Conservation (phyloP, 2,329 filamentous ascomycete species). For the Arthroderma sp. region DNA sequence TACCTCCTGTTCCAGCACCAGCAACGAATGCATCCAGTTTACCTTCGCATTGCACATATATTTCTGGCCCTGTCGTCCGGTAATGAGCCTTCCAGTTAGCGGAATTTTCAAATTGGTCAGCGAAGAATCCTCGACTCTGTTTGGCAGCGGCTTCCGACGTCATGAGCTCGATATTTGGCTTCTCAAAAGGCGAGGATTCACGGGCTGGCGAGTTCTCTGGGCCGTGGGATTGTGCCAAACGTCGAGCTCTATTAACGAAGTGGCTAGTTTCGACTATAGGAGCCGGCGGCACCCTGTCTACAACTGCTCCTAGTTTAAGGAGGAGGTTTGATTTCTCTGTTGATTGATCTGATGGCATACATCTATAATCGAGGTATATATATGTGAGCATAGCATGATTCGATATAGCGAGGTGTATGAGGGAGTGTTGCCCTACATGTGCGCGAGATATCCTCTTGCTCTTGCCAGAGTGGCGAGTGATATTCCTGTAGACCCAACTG, state of each 20-base stretch:
- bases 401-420: background rate
- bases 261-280: conserved; percentile 89
- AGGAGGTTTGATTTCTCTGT: conserved; percentile 82
- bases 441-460: conserved; percentile 76
- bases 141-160: conserved; percentile 25
- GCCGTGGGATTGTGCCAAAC: conserved; percentile 64
- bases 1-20: conserved; percentile 88
- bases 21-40: conserved; percentile 76
- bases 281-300: conserved; percentile 79
- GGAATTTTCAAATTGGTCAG: conserved; percentile 86
- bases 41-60: conserved; percentile 64
- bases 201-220: conserved; percentile 16
- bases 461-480: conserved; percentile 81
- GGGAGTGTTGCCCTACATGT: conserved; percentile 49
- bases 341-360: conserved; percentile 89
- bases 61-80: conserved; percentile 75
- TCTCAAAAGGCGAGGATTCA: conserved; percentile 14
- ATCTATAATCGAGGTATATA: conserved; percentile 36
- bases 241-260: conserved; percentile 83
- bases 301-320: conserved; percentile 77
- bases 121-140: conserved; percentile 73
- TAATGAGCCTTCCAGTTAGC: conserved; percentile 84
- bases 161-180: conserved; percentile 13
- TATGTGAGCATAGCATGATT: conserved; percentile 3
- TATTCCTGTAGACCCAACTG: conserved; percentile 90